phyloP scores from a whole-genome alignment of 768 basidiomycete species.

The Serendipita sp. region DNA sequence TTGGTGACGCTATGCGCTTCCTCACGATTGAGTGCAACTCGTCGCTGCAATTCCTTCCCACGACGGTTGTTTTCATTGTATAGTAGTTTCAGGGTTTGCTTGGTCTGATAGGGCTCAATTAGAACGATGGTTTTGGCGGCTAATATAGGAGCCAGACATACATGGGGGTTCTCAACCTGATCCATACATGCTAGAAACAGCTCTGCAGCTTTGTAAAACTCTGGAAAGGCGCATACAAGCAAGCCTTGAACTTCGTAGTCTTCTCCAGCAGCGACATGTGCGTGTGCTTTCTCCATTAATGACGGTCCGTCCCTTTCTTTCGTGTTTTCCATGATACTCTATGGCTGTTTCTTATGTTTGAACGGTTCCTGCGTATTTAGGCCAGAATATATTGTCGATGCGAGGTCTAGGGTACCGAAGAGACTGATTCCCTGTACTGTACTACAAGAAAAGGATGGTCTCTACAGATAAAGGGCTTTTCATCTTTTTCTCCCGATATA shows the following conservation, averaged over 20 bases:
- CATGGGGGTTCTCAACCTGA: conserved; percentile 56
- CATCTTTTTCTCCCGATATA: too few species aligned
- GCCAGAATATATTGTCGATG: too few species aligned
- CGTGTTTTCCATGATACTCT: not conserved
- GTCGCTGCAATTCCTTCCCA: conserved; percentile 53
- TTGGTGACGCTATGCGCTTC: conserved; percentile 42
- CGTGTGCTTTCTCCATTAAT: conserved; percentile 37
- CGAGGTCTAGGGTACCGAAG: too few species aligned
- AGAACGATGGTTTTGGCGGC: conserved; percentile 8
- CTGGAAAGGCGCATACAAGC: conserved; percentile 54
- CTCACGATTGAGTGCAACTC: conserved; percentile 51
- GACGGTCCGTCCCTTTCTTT: not conserved
- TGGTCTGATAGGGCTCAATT: conserved; percentile 35
- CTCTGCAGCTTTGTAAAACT: conserved; percentile 61
- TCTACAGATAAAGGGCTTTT: too few species aligned
- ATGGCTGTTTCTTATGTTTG: too few species aligned
- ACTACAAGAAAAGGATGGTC: too few species aligned
- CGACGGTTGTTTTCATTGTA: conserved; percentile 59
- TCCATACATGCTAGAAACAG: conserved; percentile 60
- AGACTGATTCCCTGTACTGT: too few species aligned
- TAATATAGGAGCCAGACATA: conserved; percentile 20
- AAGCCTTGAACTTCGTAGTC: conserved; percentile 51
- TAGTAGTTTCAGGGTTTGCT: conserved; percentile 58
- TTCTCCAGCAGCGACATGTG: conserved; percentile 68
- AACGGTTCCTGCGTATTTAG: too few species aligned